Conservation (phyloP, 2,329 filamentous ascomycete genomes). For the Colletotrichum chlorophyti region DNA sequence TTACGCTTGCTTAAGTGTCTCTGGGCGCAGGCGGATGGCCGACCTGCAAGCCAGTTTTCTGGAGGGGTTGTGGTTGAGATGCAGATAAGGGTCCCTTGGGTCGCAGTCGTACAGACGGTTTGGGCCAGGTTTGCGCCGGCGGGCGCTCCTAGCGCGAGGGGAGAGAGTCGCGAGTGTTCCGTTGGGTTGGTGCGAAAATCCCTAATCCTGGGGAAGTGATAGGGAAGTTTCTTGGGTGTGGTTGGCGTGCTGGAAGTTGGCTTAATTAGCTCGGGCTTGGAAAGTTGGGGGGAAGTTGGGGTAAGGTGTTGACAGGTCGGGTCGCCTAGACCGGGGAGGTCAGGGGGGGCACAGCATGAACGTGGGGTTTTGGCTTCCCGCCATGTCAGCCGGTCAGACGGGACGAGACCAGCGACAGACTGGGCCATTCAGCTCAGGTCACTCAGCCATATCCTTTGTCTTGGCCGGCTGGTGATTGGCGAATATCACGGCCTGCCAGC, state of each 20-base stretch:
- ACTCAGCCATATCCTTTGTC: background rate
- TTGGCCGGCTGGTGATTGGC: background rate
- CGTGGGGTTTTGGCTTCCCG: conserved; percentile 18
- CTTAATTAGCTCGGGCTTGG: conserved; percentile 3
- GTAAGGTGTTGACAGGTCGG: conserved; percentile 16
- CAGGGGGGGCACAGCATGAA: too few relatives aligned
- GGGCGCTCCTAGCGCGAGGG: conserved; percentile 17
- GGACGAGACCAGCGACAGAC: too few relatives aligned
- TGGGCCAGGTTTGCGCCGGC: conserved; percentile 22
- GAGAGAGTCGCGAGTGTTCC: conserved; percentile 10
- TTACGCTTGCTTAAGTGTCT: conserved; percentile 15
- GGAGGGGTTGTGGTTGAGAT: conserved; percentile 20
- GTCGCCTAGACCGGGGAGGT: background rate
- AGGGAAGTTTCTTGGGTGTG: conserved; percentile 7
- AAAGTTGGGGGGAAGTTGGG: conserved; percentile 26
- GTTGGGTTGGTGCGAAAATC: conserved; percentile 20
- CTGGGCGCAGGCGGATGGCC: conserved; percentile 13
- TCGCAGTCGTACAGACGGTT: conserved; percentile 23
- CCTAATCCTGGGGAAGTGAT: conserved; percentile 22
- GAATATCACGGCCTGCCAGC: background rate
- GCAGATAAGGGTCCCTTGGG: conserved; percentile 26
- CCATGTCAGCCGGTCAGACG: conserved; percentile 18
- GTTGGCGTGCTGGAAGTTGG: conserved; percentile 8
- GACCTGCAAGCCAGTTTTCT: conserved; percentile 17
- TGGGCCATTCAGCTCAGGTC: too few relatives aligned